Conservation (phyloP, 2,329 filamentous ascomycete species). For the Neobulgaria alba region DNA sequence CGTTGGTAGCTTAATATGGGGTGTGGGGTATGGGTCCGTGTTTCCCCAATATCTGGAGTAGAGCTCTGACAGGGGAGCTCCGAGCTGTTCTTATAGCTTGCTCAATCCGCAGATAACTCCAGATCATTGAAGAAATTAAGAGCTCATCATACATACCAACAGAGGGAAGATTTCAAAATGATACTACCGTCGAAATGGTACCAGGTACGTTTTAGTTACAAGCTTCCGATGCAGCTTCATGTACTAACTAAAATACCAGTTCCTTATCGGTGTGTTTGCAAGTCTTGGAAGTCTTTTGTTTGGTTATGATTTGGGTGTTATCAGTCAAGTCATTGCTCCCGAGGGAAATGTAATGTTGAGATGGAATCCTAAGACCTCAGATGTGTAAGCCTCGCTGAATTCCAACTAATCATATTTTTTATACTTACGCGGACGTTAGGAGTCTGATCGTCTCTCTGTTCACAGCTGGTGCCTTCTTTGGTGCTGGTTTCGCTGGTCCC, state of each 20-base stretch:
- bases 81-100: no score
- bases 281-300: constrained; percentile 1
- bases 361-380: not conserved
- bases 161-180: no score
- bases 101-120: no score
- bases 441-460: constrained; percentile 48
- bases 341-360: constrained; percentile 22
- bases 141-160: no score
- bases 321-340: constrained; percentile 42
- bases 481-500: constrained; percentile 40
- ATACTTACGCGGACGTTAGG: constrained; percentile 26
- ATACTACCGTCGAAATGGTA: not conserved
- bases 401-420: no score
- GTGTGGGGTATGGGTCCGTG: no score
- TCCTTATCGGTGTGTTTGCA: not conserved
- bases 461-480: constrained; percentile 41
- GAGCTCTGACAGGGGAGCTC: no score
- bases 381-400: constrained; percentile 10
- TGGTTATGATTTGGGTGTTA: constrained; percentile 26
- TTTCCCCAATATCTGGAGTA: no score
- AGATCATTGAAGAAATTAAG: no score
- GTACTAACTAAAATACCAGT: not conserved
- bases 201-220: not conserved
- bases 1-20: no score
- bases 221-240: not conserved